Evolutionary conservation across 495 filamentous ascomycete genomes (phyloP).

Genomic region (Wilcoxina mikolae): DNA sequence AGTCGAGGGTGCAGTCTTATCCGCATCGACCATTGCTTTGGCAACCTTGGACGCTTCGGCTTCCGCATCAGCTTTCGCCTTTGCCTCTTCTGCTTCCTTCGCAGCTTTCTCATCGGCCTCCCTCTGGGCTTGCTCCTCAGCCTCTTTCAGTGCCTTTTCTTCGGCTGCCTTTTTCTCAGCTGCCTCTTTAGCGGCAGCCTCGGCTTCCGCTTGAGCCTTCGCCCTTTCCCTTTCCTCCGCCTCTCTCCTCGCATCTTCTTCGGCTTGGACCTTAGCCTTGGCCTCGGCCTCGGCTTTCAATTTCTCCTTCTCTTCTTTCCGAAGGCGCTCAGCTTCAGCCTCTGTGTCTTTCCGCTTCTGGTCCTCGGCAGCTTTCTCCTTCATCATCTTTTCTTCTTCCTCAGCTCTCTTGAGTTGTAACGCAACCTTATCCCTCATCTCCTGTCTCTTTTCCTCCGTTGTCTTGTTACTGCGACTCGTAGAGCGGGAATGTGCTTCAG

Average conservation of each 20-base stretch:
- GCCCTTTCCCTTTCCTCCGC: conserved; percentile 24
- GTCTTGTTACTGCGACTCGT: conserved; percentile 50
- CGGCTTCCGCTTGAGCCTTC: conserved; percentile 22
- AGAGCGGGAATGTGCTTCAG: conserved; percentile 41
- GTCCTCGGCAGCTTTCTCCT: conserved; percentile 40
- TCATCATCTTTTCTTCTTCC: conserved; percentile 37
- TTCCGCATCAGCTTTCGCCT: conserved; percentile 32
- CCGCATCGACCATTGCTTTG: conserved; percentile 29
- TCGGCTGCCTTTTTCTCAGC: conserved; percentile 34
- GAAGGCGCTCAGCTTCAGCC: conserved; percentile 20
- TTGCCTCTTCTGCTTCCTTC: conserved; percentile 37
- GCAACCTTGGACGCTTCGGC: conserved; percentile 33
- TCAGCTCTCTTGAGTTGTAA: conserved; percentile 40
- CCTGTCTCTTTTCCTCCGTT: conserved; percentile 54
- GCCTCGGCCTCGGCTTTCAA: conserved; percentile 28
- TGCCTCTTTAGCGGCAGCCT: conserved; percentile 37
- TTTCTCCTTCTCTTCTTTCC: conserved; percentile 42
- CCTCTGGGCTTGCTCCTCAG: conserved; percentile 20
- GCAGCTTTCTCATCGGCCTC: conserved; percentile 11
- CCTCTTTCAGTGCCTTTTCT: conserved; percentile 30
- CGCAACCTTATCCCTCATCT: conserved; percentile 54
- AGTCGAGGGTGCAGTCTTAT: conserved; percentile 37
- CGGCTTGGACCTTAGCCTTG: conserved; percentile 22
- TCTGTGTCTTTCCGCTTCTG: conserved; percentile 32
- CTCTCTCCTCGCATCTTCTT: conserved; percentile 12